Conservation (phyloP, 2,329 filamentous ascomycete genomes). For the Stenocarpella maydis region DNA sequence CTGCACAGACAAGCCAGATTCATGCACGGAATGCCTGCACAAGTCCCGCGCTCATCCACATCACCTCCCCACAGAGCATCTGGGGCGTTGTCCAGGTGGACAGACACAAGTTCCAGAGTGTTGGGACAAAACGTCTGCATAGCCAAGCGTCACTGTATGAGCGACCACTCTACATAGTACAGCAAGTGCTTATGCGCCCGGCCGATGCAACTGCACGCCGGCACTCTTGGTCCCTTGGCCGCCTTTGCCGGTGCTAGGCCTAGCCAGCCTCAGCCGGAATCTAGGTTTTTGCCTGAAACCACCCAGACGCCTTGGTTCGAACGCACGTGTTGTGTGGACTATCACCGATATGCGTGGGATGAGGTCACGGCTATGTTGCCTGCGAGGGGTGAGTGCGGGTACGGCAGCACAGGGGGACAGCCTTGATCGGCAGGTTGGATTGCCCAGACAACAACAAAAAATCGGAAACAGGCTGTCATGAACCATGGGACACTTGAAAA, state of each 20-base stretch:
- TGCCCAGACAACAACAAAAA: not conserved
- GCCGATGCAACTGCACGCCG: not conserved
- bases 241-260: not conserved
- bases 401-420: constrained; percentile 23
- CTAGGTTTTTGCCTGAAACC: constrained; percentile 15
- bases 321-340: not conserved
- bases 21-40: not conserved
- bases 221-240: not conserved
- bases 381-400: constrained; percentile 1
- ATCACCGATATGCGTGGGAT: not conserved
- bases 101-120: not conserved
- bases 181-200: constrained; percentile 10
- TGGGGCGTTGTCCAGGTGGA: not conserved
- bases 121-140: constrained; percentile 7
- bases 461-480: not conserved
- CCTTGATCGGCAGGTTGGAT: constrained; percentile 24
- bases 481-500: not conserved
- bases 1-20: not conserved
- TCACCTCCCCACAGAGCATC: not conserved
- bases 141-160: not conserved
- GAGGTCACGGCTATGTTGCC: not conserved
- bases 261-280: not conserved
- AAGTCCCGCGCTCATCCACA: not conserved
- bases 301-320: not conserved
- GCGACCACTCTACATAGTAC: too few relatives aligned